Conservation (phyloP, 371 early-diverging fungal species). For the Mortierella sp. region DNA sequence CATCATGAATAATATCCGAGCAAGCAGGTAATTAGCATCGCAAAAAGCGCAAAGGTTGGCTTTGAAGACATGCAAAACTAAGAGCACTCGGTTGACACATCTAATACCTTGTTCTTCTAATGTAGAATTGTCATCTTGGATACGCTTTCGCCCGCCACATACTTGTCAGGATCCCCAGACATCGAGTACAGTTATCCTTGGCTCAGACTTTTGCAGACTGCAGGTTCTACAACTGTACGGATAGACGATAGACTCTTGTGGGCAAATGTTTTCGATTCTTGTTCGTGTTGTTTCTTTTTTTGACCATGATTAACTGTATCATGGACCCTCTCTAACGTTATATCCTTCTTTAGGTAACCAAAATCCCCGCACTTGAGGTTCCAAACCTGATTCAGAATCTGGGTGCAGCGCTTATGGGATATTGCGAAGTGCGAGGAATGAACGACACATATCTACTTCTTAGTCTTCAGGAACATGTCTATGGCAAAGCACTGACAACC, state of each 20-base stretch:
- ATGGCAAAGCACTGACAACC: slow-evolving; percentile 49
- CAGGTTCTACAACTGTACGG: slow-evolving; percentile 43
- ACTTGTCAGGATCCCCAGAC: slow-evolving; percentile 40
- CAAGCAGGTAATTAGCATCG: slow-evolving; percentile 19
- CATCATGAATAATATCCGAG: slow-evolving; percentile 36
- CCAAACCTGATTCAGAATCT: slow-evolving; percentile 53
- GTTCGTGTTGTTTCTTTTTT: too few relatives aligned
- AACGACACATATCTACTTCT: slow-evolving; percentile 33
- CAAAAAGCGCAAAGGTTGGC: too few relatives aligned
- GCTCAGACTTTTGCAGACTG: slow-evolving; percentile 42
- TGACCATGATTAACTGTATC: not conserved
- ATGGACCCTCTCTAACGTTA: too few relatives aligned
- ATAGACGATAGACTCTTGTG: too few relatives aligned
- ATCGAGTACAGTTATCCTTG: slow-evolving; percentile 48
- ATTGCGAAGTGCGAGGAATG: slow-evolving; percentile 46
- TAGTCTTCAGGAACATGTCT: slow-evolving; percentile 52
- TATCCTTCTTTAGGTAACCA: slow-evolving; percentile 28
- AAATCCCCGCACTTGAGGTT: slow-evolving; percentile 51
- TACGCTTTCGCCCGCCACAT: slow-evolving; percentile 45
- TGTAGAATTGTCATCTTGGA: slow-evolving; percentile 44
- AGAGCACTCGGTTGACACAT: not conserved
- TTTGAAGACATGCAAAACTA: not conserved
- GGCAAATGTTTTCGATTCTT: too few relatives aligned
- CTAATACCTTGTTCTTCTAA: not conserved
- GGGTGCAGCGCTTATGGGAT: slow-evolving; percentile 45